These are phyloP conservation scores for Calvatia gigantea DNA, from an alignment of 768 basidiomycete genomes.

Conservation along the genomic window DNA sequence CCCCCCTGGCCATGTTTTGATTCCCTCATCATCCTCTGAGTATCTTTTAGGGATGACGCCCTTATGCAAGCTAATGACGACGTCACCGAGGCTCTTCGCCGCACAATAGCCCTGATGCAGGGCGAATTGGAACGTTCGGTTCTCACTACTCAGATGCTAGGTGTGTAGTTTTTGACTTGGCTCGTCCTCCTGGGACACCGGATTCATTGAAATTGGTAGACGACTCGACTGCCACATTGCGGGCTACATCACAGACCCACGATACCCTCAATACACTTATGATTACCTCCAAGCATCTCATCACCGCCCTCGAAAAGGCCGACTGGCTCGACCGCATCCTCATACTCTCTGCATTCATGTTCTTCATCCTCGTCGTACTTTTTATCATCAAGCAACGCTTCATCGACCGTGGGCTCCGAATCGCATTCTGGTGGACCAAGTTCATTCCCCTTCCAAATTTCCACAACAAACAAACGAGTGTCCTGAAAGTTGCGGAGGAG, in stretches of 20 bases:
- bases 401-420: constrained; percentile 70
- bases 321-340: constrained; percentile 92
- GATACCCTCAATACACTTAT: constrained; percentile 71
- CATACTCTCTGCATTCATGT: constrained; percentile 72
- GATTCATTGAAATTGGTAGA: background rate
- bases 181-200: background rate
- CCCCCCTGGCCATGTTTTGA: background rate
- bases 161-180: constrained; percentile 34
- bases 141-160: constrained; percentile 80
- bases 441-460: constrained; percentile 51
- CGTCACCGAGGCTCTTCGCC: constrained; percentile 83
- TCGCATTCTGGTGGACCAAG: constrained; percentile 88
- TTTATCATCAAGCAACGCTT: constrained; percentile 89
- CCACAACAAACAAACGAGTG: constrained; percentile 29
- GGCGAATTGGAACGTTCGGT: constrained; percentile 89
- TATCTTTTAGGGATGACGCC: constrained; percentile 60
- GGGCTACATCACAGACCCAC: constrained; percentile 71
- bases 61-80: constrained; percentile 88
- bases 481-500: constrained; percentile 33
- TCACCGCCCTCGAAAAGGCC: constrained; percentile 83
- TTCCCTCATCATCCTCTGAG: background rate
- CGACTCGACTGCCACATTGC: constrained; percentile 69
- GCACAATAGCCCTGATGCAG: constrained; percentile 86
- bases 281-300: constrained; percentile 76
- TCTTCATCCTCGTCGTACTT: constrained; percentile 81